These are phyloP conservation scores for Arthrinium phaeospermum DNA, from an alignment of 2,329 filamentous ascomycete genomes.

Conservation along the genomic window DNA sequence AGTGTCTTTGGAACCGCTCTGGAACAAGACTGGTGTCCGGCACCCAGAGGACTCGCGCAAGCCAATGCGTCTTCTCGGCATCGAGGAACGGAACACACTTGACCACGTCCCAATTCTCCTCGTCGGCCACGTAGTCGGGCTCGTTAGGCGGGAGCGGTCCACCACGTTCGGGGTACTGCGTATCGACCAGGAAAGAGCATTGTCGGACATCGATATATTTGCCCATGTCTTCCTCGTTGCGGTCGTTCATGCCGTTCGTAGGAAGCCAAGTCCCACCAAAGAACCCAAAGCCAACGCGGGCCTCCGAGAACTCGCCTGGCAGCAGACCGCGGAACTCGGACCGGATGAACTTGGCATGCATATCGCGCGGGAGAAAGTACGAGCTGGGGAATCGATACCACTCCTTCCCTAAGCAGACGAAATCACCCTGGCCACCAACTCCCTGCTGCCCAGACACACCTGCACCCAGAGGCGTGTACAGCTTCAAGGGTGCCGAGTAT, in stretches of 20 bases:
- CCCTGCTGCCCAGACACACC: slow-evolving; percentile 51
- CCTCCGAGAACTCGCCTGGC: slow-evolving; percentile 88
- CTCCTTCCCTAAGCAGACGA: slow-evolving; percentile 90
- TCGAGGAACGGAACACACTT: slow-evolving; percentile 84
- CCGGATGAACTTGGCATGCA: slow-evolving; percentile 87
- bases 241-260: slow-evolving; percentile 87
- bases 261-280: slow-evolving; percentile 85
- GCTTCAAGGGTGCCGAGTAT: slow-evolving; percentile 79
- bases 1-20: slow-evolving; percentile 71
- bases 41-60: slow-evolving; percentile 83
- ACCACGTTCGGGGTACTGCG: slow-evolving; percentile 70
- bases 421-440: slow-evolving; percentile 65
- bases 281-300: slow-evolving; percentile 69
- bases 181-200: slow-evolving; percentile 89
- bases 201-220: slow-evolving; percentile 83
- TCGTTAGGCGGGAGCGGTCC: slow-evolving; percentile 67
- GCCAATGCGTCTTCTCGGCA: slow-evolving; percentile 70
- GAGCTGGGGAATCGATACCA: slow-evolving; percentile 98
- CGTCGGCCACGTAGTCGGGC: slow-evolving; percentile 79
- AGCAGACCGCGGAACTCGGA: slow-evolving; percentile 89
- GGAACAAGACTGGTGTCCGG: slow-evolving; percentile 76
- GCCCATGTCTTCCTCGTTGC: slow-evolving; percentile 81
- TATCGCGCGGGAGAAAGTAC: slow-evolving; percentile 83
- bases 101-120: slow-evolving; percentile 77
- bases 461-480: slow-evolving; percentile 72